These are phyloP conservation scores for Pseudohyphozyma bogoriensis DNA, from an alignment of 768 basidiomycete genomes.

Conservation along the genomic window DNA sequence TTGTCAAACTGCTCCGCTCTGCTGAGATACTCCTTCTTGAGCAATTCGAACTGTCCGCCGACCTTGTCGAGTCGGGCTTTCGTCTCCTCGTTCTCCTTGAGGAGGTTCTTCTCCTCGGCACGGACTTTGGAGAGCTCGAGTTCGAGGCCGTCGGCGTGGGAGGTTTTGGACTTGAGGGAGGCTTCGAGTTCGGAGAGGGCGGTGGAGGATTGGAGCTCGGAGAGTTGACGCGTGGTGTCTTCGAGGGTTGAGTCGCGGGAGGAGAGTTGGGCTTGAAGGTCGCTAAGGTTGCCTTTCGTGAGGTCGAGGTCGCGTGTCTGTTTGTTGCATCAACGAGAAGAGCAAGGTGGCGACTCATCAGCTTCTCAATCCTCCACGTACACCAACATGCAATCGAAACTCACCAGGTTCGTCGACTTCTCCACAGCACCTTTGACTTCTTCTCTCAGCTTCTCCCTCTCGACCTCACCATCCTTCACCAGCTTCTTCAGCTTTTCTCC, in stretches of 20 bases:
- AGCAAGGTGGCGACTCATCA: conserved; percentile 3
- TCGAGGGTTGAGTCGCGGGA: conserved; percentile 3
- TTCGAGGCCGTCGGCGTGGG: conserved; percentile 6
- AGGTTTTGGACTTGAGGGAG: background rate
- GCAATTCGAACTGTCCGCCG: too few relatives aligned
- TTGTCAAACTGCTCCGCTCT: too few relatives aligned
- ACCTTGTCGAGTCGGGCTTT: background rate
- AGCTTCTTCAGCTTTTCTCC: background rate
- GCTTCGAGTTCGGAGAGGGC: conserved; percentile 8
- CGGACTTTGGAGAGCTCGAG: conserved; percentile 49
- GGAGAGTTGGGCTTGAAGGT: conserved; percentile 5
- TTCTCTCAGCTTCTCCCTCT: too few relatives aligned
- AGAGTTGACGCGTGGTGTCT: background rate
- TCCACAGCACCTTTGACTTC: background rate
- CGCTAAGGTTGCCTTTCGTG: conserved; percentile 8
- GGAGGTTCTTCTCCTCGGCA: too few relatives aligned
- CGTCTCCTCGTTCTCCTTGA: background rate
- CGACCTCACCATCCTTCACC: background rate
- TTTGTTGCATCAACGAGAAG: too few relatives aligned
- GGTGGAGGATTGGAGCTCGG: background rate
- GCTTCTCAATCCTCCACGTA: background rate
- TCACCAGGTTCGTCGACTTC: background rate
- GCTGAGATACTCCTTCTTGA: too few relatives aligned
- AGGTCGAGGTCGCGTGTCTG: conserved; percentile 54
- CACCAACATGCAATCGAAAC: background rate